phyloP scores from a whole-genome alignment of 2,329 filamentous ascomycete species.

The Trematosphaeria pertusa region DNA sequence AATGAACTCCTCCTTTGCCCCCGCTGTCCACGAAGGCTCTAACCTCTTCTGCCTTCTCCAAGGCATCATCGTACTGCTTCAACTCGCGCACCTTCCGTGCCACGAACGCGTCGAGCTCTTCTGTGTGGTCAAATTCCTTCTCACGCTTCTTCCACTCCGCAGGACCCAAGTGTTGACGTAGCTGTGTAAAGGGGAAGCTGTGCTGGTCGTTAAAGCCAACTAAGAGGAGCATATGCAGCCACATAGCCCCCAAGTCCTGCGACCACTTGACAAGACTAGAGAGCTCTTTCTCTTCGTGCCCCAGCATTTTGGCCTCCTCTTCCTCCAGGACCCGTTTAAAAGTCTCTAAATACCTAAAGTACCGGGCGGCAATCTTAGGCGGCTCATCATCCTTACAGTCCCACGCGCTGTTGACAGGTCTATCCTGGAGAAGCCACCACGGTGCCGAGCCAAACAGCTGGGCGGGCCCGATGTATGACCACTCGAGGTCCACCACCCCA shows the following conservation, averaged over 20 bases:
- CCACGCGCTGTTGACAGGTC: constrained; percentile 34
- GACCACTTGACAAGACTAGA: constrained; percentile 46
- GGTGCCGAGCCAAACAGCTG: constrained; percentile 48
- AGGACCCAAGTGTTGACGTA: constrained; percentile 15
- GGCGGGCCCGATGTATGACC: constrained; percentile 47
- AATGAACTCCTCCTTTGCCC: too few species aligned
- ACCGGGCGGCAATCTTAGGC: constrained; percentile 28
- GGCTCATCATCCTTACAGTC: constrained; percentile 30
- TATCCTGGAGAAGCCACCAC: constrained; percentile 41
- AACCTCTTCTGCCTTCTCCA: constrained; percentile 5
- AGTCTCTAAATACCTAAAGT: constrained; percentile 38
- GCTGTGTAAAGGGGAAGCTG: constrained; percentile 41
- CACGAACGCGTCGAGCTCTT: constrained; percentile 9
- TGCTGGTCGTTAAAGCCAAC: constrained; percentile 40
- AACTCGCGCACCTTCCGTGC: constrained; percentile 7
- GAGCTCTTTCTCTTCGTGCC: constrained; percentile 31
- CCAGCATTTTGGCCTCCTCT: constrained; percentile 39
- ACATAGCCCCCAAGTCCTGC: too few species aligned
- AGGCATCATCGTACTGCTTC: constrained; percentile 7
- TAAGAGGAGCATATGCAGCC: constrained; percentile 46
- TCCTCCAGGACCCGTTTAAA: constrained; percentile 41
- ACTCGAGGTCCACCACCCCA: constrained; percentile 30
- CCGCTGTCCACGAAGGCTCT: constrained; percentile 4
- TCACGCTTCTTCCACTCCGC: constrained; percentile 27
- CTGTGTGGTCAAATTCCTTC: constrained; percentile 21